phyloP scores from a whole-genome alignment of 331 rosid genomes.

The Phaseolus coccineus region DNA sequence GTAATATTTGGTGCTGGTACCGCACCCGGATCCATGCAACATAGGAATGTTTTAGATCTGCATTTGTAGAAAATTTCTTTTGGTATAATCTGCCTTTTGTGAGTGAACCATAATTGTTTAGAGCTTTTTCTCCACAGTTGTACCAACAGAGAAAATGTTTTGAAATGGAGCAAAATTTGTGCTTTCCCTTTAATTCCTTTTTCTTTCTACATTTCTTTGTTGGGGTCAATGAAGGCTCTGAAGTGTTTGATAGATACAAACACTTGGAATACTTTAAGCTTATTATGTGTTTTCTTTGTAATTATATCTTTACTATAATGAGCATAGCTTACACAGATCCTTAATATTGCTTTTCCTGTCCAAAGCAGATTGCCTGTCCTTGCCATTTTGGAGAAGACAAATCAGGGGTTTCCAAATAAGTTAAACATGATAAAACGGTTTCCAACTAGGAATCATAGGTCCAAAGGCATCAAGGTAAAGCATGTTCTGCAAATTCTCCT shows the following conservation, averaged over 20 bases:
- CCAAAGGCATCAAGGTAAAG: constrained; percentile 76
- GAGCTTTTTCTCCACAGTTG: neutral
- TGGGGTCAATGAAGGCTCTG: constrained; percentile 18
- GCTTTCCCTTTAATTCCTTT: neutral
- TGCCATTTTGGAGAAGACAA: constrained; percentile 45
- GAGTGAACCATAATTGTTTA: constrained; percentile 10
- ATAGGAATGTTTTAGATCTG: constrained; percentile 7
- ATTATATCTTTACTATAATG: neutral
- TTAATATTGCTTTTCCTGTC: constrained; percentile 35
- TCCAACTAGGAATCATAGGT: constrained; percentile 65
- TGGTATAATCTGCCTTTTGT: constrained; percentile 8
- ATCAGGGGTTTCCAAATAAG: constrained; percentile 34
- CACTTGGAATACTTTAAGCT: constrained; percentile 1
- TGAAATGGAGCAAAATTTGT: constrained; percentile 8
- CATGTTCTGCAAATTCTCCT: constrained; percentile 74
- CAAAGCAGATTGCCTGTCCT: constrained; percentile 40
- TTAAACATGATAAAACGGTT: constrained; percentile 70
- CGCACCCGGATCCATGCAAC: too few species aligned
- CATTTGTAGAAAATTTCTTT: constrained; percentile 3
- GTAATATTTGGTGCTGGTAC: too few species aligned
- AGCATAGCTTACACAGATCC: constrained; percentile 6
- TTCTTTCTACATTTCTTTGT: neutral
- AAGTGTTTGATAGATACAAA: constrained; percentile 19
- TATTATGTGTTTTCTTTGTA: constrained; percentile 13
- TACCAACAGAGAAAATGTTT: neutral